Evolutionary conservation across 352 stramenopile genomes (phyloP), one percentile per base, ranked within the genome.

Genomic region (Phytophthora hybrid): DNA sequence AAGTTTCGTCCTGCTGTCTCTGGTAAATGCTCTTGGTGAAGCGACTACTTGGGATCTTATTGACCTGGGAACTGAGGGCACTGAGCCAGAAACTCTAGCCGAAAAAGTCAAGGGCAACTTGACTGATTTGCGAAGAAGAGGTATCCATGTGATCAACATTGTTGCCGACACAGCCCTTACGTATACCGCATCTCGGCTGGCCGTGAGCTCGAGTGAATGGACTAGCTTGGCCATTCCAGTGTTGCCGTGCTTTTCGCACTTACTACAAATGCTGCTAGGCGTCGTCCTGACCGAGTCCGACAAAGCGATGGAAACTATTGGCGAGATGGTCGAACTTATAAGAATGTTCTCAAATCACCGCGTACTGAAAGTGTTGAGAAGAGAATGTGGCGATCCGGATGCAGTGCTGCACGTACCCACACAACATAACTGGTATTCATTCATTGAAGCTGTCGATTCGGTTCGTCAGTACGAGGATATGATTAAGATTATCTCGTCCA

Each of bases 391-490:
- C 23, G 87, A 94, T 51, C 56, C 73, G n/a, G 83, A 92, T 54
- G 85, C 84, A 32, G 46, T 73, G 6, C 69, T 94, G 9, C 75
- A 85, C 49, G 66, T 83, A n/a, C 85, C 87, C 2, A 71, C 68
- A 41, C 76, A 68, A 7, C 63, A 82, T 18, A 69, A 82, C 11
- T 94, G 85, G 87, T 91, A 92, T 55, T 92, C 87, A 8, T 94
- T 94, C 46, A 91, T 94, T 55, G 87, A 94, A 71, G 83, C 83
- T 65, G 82, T 94, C 14, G 85, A 94, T 72, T 94, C 84, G 5
- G 81, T 93, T 63, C 84, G 85, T 8, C 87, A 94, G 58, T 93
- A 90, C 65, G 85, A 93, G 74, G 87, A 94, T 46, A 90, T 92
- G 85, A 91, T 94, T 71, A 94, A 94, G 71, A 91, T 92, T 49